Evolutionary conservation across 305 asterid species (phyloP), one percentile per base, ranked within the genome.

Genomic region (Coffea humblotiana): DNA sequence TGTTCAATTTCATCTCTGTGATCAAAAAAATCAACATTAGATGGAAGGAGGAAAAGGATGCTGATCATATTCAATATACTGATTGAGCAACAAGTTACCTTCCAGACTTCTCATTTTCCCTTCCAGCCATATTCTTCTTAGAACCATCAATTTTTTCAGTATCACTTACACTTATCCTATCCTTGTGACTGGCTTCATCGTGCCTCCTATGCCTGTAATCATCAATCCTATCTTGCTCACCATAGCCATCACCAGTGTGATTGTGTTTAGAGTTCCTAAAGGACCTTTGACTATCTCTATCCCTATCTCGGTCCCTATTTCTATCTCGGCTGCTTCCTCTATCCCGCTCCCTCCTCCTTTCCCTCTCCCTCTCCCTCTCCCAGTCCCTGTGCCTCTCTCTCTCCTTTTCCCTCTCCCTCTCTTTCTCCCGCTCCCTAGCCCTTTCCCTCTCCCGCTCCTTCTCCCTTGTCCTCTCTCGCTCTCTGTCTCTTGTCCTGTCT

Each of bases 1-100:
- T 90, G 91, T 70, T 80, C 90, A 66, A 86, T 94, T 79, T 90
- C 90, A 78, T 90, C 97, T 79, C 98, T 93, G 94, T 64, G 80
- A 78, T 85, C 84, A 83, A 82, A 54, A 75, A 68, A 78, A 72
- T 52, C 51, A n/a, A 32, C 3, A 61, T 49, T 0, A 84, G 77
- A 75, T 75, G 3, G 2, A 69, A 71, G 83, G 25, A 83, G 48
- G 49, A 23, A 13, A 76, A 51, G 74, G 49, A 77, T 47, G 75
- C 37, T 23, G 25, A 12, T 65, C 25, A 14, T 32, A 52, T 25
- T 51, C 32, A 64, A 29, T 37, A 64, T 25, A 56, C 21, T 19
- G 13, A 21, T 43, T 21, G 54, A 48, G 58, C 71, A 72, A 72
- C 72, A 35, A 80, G 35, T 79, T 88, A 94, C 99, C 97, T 94